Evolutionary conservation across 2,329 filamentous ascomycete species (phyloP).

Genomic region (Fusarium vanettenii): DNA sequence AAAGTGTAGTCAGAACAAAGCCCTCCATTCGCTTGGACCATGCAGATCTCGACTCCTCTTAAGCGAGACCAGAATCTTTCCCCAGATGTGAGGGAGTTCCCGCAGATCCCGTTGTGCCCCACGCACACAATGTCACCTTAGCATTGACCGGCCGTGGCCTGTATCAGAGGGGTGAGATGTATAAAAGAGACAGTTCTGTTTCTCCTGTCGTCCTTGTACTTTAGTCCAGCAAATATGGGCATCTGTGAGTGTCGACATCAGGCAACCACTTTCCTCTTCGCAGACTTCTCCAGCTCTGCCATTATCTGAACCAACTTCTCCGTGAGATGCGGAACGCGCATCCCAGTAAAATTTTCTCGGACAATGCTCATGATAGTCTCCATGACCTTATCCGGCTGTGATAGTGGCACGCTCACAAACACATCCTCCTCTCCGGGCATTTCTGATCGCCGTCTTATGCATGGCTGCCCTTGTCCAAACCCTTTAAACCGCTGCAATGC

Average conservation of each 20-base stretch:
- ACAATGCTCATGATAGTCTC: conserved; percentile 21
- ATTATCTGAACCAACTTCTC: conserved; percentile 34
- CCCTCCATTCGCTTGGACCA: neutral
- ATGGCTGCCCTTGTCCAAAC: conserved; percentile 25
- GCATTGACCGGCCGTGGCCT: neutral
- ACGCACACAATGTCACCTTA: neutral
- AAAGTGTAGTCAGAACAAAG: neutral
- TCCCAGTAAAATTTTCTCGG: conserved; percentile 9
- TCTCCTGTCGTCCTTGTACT: neutral
- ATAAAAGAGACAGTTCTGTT: neutral
- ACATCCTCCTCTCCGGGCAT: conserved; percentile 4
- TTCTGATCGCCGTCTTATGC: conserved; percentile 24
- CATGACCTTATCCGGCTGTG: conserved; percentile 29
- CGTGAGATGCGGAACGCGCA: conserved; percentile 19
- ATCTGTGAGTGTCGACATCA: neutral
- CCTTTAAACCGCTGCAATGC: conserved; percentile 25
- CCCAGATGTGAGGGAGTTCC: neutral
- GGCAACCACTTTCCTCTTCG: conserved; percentile 24
- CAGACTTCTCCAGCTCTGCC: conserved; percentile 28
- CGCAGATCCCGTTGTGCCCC: neutral
- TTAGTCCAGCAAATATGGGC: neutral
- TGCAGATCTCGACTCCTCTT: neutral
- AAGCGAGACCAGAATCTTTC: neutral
- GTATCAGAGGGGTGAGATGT: neutral
- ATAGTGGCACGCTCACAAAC: conserved; percentile 15